A percentile compares a stretch with the other conserved stretches of the same genome.
phyloP scores from a whole-genome alignment of 2,329 filamentous ascomycete species.

The Colletotrichum gloeosporioides region DNA sequence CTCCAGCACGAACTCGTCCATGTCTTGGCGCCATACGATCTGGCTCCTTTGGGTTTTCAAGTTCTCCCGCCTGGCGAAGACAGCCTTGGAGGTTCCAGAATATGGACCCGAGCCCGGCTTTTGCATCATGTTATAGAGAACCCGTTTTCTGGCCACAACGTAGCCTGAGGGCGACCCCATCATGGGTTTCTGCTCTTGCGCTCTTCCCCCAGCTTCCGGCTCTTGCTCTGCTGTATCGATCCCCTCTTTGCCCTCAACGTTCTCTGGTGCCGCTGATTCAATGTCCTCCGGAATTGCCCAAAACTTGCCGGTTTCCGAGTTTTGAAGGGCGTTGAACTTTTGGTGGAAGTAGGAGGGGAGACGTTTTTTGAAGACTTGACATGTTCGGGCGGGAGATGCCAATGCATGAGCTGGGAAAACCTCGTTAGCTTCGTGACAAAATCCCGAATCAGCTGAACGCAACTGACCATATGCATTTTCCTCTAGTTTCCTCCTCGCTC shows the following conservation, averaged over 20 bases:
- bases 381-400: conserved; percentile 63
- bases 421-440: neutral
- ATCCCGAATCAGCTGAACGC: neutral
- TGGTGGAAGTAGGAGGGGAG: conserved; percentile 70
- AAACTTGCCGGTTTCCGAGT: conserved; percentile 56
- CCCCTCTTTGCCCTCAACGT: neutral
- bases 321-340: conserved; percentile 59
- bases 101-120: neutral
- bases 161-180: neutral
- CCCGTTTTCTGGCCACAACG: conserved; percentile 14
- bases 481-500: conserved; percentile 63
- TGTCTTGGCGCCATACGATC: conserved; percentile 57
- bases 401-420: conserved; percentile 61
- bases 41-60: conserved; percentile 1
- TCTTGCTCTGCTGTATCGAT: neutral
- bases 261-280: neutral
- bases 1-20: conserved; percentile 57
- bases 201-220: too few species aligned
- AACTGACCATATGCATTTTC: conserved; percentile 67
- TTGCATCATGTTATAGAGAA: conserved; percentile 26
- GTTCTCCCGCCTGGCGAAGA: conserved; percentile 1
- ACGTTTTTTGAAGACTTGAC: conserved; percentile 48
- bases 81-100: conserved; percentile 9
- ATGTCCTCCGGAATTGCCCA: conserved; percentile 60
- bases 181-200: neutral